Percentiles rank a stretch among this genome's conserved stretches.
These are phyloP conservation scores for Boletellus emodensis DNA, from an alignment of 768 basidiomycete genomes.

Conservation along the genomic window DNA sequence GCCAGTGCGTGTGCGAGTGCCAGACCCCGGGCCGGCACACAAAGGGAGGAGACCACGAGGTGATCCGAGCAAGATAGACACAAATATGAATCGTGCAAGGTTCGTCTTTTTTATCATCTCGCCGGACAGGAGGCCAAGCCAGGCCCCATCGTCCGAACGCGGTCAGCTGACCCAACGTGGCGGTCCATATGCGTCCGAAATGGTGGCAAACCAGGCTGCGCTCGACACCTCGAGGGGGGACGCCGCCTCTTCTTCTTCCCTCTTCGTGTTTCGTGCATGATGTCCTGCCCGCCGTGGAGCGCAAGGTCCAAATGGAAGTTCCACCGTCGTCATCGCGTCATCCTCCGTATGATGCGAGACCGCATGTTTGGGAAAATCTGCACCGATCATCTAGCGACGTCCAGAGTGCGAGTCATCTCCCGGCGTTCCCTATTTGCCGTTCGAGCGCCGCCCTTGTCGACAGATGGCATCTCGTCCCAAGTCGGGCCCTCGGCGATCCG, in stretches of 20 bases:
- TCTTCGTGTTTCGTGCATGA: conserved; percentile 20
- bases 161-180: conserved; percentile 14
- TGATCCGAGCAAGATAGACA: neutral
- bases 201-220: conserved; percentile 2
- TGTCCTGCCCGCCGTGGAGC: conserved; percentile 20
- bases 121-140: conserved; percentile 5
- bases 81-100: conserved; percentile 10
- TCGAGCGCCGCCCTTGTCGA: neutral
- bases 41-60: conserved; percentile 16
- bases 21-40: neutral
- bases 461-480: conserved; percentile 4
- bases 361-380: conserved; percentile 2
- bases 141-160: neutral
- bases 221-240: conserved; percentile 1
- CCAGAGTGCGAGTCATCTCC: too few relatives aligned
- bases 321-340: neutral
- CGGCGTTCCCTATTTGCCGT: neutral
- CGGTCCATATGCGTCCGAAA: conserved; percentile 9
- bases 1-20: neutral
- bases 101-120: conserved; percentile 13
- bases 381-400: too few relatives aligned
- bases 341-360: conserved; percentile 15
- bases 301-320: conserved; percentile 7
- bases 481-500: conserved; percentile 18
- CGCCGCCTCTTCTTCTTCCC: conserved; percentile 1